Evolutionary conservation across 176 grass and related monocot species (phyloP), one percentile per base, ranked within the genome.

Genomic region (Otatea glauca): DNA sequence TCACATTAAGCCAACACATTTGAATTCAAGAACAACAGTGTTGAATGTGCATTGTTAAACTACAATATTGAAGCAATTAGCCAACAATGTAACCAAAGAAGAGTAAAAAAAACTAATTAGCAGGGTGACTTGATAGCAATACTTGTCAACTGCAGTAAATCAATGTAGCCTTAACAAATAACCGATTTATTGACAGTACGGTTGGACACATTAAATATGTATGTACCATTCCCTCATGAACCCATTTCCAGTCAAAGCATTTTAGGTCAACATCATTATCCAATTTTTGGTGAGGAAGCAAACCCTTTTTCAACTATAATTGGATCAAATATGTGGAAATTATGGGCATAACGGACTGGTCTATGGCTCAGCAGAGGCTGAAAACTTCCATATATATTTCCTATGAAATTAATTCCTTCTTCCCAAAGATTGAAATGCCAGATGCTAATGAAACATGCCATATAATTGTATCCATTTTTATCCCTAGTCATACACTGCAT

Each of bases 111-210:
- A 16, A 51, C 25, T 17, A 38, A 20, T 35, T 35, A 50, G 60
- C 9, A 50, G 17, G 44, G 5, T 79, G 10, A 73, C 38, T 64
- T 74, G 14, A 29, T 55, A 41, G 39, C 3, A 11, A 72, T 25
- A 71, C 41, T 62, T 41, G 21, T 12, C 38, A 23, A 47, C 13
- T 48, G 45, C 10, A 29, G 12, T 47, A 50, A 45, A 72, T 72
- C 14, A 49, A 9, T 56, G 72, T 34, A 80, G 59, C 45, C 55
- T 54, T 74, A 86, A 32, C 8, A 49, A 86, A 58, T 72, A 87
- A 12, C 49, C 25, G 74, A 56, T 67, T 29, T 17, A 37, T 72
- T 74, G 17, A 53, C 23, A 54, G 54, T 74, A 72, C 20, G n/a
- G 10, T 42, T 53, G 17, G 41, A 15, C n/a, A 66, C 18, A 21